These are phyloP conservation scores for Dicorynia guianensis DNA, from an alignment of 306 rosid species.

Conservation along the genomic window DNA sequence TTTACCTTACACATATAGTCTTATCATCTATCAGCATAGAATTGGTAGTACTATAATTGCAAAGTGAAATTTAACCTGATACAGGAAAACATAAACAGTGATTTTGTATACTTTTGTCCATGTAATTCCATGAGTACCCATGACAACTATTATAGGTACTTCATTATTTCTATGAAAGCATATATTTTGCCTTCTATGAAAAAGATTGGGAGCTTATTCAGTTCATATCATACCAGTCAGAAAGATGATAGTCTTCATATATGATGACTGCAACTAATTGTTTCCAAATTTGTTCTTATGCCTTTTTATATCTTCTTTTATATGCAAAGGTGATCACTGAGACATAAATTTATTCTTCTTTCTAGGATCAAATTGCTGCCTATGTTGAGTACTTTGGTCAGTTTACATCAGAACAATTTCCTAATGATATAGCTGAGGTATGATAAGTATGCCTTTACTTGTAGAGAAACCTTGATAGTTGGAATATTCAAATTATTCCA, in stretches of 20 bases:
- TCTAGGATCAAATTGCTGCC: slow-evolving; percentile 87
- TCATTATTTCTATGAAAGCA: slow-evolving; percentile 8
- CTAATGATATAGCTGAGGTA: slow-evolving; percentile 94
- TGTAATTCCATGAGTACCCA: background rate
- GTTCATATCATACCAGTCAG: background rate
- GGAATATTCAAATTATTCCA: slow-evolving; percentile 25
- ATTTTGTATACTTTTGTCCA: background rate
- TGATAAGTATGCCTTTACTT: slow-evolving; percentile 31
- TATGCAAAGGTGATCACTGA: slow-evolving; percentile 26
- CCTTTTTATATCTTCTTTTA: slow-evolving; percentile 1
- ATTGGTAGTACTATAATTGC: background rate
- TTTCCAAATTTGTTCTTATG: slow-evolving; percentile 17
- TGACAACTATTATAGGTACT: background rate
- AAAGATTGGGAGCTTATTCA: slow-evolving; percentile 5
- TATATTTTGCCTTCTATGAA: background rate
- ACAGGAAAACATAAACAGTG: background rate
- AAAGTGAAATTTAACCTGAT: background rate
- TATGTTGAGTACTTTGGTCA: slow-evolving; percentile 94
- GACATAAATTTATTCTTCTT: slow-evolving; percentile 31
- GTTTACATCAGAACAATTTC: slow-evolving; percentile 91
- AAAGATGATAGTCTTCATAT: slow-evolving; percentile 10
- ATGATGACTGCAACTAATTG: slow-evolving; percentile 4
- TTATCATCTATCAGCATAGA: background rate
- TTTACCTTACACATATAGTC: background rate
- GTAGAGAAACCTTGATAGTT: slow-evolving; percentile 1